Base-by-base conservation (phyloP, 768 basidiomycete genomes). In the Leccinum variicolor region DNA sequence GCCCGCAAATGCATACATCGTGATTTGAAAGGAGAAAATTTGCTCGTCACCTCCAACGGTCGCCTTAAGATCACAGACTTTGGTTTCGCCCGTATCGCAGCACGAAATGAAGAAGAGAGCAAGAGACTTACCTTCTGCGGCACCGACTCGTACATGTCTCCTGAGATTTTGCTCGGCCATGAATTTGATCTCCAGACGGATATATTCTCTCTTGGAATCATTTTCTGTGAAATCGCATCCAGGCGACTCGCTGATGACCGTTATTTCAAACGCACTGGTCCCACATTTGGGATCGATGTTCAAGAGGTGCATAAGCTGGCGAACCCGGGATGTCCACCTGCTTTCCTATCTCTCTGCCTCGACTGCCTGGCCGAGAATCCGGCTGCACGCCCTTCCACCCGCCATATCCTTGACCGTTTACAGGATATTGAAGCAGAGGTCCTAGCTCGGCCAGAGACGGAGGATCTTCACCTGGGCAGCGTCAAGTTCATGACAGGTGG, bases 51-150 rank as follows among this genome's bases (percentile, higher is more conserved):
- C 0, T 76, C 87, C 36, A 99, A 99, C 66, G 92, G 93, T 21
- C 85, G 96, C 46, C 81, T 98, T 67, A 99, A 98, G 77, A 88
- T 98, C 64, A 97, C 95, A n/a, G 96, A 99, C 69, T 99, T 99
- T 73, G 96, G 96, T 1, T 96, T 98, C 65, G 94, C 94, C 4
- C 83, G 96, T 34, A 97, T 98, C 65, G 93, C 93, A 0, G 94
- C 94, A 0, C 83, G 90, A 43, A 96, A 92, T 65, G 91, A 86
- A 56, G 94, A 95, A 62, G 96, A 98, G 75, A 82, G 79, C 53
- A 90, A 89, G 67, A 82, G 90, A 4, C 81, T 93, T 46, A 93
- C 91, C 0, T 92, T 92, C 73, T 90, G 87, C 59, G 90, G 90
- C n/a, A 92, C 90, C 3, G 89, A 92, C 66, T 90, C 92, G 6